These are phyloP conservation scores for Vachellia pachyceras DNA, from an alignment of 306 rosid species.

Conservation along the genomic window DNA sequence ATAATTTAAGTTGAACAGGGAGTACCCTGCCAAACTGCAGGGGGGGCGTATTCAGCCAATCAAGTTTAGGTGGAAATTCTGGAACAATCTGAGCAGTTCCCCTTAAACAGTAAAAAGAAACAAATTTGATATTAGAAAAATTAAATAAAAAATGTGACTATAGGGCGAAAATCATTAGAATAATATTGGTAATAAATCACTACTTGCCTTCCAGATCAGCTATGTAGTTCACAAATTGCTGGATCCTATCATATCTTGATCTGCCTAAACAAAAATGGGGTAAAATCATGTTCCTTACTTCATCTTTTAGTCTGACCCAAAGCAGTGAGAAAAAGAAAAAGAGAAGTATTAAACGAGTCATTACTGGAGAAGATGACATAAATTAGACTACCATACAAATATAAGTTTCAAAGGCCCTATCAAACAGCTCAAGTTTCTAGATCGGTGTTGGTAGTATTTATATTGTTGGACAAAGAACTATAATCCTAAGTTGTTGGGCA, in stretches of 20 bases:
- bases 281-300: slow-evolving; percentile 32
- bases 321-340: slow-evolving; percentile 26
- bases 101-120: slow-evolving; percentile 55
- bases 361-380: slow-evolving; percentile 33
- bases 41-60: slow-evolving; percentile 93
- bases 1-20: slow-evolving; percentile 25
- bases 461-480: too few relatives aligned
- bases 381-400: not conserved
- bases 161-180: slow-evolving; percentile 18
- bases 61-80: slow-evolving; percentile 91
- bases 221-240: slow-evolving; percentile 81
- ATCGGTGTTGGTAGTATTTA: not conserved
- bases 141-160: slow-evolving; percentile 7
- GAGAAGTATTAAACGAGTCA: slow-evolving; percentile 20
- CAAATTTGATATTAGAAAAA: slow-evolving; percentile 27
- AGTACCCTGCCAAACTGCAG: slow-evolving; percentile 82
- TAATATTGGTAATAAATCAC: slow-evolving; percentile 33
- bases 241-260: slow-evolving; percentile 65
- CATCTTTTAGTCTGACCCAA: slow-evolving; percentile 20
- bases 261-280: slow-evolving; percentile 54
- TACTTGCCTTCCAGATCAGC: slow-evolving; percentile 88
- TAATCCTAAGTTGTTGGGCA: too few relatives aligned
- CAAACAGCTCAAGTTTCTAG: slow-evolving; percentile 22
- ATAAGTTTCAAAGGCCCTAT: slow-evolving; percentile 27
- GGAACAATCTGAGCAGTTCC: slow-evolving; percentile 77